Percentiles rank a stretch among this genome's conserved stretches.
Evolutionary conservation across 2,329 filamentous ascomycete species (phyloP).

Genomic region (Coniella lustricola): DNA sequence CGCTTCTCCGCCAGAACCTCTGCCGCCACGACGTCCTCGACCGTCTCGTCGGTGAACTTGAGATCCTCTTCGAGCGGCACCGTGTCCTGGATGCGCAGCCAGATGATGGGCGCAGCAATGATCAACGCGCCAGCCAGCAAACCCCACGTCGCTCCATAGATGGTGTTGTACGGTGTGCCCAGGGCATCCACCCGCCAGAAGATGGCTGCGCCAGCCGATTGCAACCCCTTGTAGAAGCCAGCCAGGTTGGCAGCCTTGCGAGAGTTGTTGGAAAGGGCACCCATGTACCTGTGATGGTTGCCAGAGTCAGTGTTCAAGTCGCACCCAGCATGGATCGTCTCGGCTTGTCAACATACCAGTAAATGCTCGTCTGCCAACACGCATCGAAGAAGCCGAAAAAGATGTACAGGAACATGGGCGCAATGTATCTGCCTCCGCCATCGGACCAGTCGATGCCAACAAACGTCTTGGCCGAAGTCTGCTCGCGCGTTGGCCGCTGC

Average conservation of each 20-base stretch:
- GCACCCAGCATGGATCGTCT: not conserved
- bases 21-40: slow-evolving; percentile 54
- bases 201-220: slow-evolving; percentile 77
- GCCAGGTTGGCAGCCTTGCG: slow-evolving; percentile 89
- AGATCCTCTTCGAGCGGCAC: slow-evolving; percentile 75
- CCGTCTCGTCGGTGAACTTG: slow-evolving; percentile 75
- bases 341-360: slow-evolving; percentile 66
- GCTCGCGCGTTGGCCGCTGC: slow-evolving; percentile 45
- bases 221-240: slow-evolving; percentile 51
- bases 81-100: slow-evolving; percentile 73
- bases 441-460: slow-evolving; percentile 55
- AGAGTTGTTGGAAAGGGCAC: slow-evolving; percentile 83
- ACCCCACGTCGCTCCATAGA: slow-evolving; percentile 69
- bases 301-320: not conserved
- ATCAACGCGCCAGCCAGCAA: slow-evolving; percentile 67
- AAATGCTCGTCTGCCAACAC: slow-evolving; percentile 81
- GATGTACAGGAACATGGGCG: slow-evolving; percentile 82
- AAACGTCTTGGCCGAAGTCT: slow-evolving; percentile 22
- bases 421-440: slow-evolving; percentile 52
- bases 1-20: slow-evolving; percentile 22
- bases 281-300: slow-evolving; percentile 70
- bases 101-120: slow-evolving; percentile 71
- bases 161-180: slow-evolving; percentile 57
- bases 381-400: slow-evolving; percentile 89
- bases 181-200: slow-evolving; percentile 63